Evolutionary conservation across 2,329 filamentous ascomycete genomes (phyloP).

Genomic region (Elsinoe perseae): DNA sequence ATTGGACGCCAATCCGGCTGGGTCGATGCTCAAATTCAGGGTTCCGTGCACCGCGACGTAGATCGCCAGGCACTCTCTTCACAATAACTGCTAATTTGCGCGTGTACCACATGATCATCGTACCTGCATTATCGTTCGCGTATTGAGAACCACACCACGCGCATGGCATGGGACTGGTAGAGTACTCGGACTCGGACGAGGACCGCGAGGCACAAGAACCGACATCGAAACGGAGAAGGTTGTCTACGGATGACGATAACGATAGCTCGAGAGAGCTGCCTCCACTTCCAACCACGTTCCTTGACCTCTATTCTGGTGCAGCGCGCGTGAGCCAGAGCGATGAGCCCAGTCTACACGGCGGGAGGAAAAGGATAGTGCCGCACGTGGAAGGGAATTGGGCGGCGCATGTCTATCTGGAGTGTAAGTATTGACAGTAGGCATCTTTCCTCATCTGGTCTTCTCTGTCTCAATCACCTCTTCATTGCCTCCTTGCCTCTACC

Average conservation of each 20-base stretch:
- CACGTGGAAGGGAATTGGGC: constrained; percentile 90
- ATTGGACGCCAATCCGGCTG: not conserved
- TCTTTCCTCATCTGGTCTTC: not conserved
- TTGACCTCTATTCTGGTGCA: constrained; percentile 80
- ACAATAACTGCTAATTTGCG: not conserved
- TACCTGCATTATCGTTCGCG: not conserved
- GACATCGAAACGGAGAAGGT: constrained; percentile 18
- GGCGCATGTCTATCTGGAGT: constrained; percentile 86
- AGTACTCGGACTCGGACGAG: constrained; percentile 53
- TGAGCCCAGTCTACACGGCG: constrained; percentile 76
- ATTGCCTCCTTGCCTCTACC: not conserved
- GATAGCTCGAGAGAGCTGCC: constrained; percentile 21
- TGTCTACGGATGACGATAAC: not conserved
- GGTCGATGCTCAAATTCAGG: constrained; percentile 8
- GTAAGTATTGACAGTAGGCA: constrained; percentile 47
- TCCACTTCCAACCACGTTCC: constrained; percentile 71
- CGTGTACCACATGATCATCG: not conserved
- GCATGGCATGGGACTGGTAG: constrained; percentile 52
- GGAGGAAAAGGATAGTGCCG: constrained; percentile 71
- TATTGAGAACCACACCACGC: not conserved
- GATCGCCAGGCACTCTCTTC: constrained; percentile 10
- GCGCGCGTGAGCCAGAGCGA: constrained; percentile 70
- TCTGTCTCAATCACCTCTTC: not conserved
- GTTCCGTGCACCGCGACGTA: not conserved
- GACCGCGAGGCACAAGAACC: constrained; percentile 24